phyloP scores from a whole-genome alignment of 163 green algal species.

The Volvox carteri region DNA sequence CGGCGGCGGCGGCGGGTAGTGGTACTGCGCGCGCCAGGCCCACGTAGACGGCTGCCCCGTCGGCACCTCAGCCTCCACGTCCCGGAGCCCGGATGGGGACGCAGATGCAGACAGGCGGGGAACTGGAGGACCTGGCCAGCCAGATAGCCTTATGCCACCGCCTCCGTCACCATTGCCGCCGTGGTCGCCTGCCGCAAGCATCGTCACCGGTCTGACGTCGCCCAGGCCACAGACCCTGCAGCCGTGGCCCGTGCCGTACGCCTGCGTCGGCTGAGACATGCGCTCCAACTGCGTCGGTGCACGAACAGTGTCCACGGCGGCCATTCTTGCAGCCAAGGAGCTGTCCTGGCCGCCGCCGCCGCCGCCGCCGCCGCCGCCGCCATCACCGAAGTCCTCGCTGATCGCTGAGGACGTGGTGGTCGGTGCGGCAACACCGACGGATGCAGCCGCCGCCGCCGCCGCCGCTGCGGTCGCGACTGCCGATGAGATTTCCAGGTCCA shows the following conservation, averaged over 20 bases:
- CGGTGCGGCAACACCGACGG: not conserved
- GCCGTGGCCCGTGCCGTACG: too few relatives aligned
- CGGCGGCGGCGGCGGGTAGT: not conserved
- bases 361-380: not conserved
- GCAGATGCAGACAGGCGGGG: not conserved
- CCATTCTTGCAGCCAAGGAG: not conserved
- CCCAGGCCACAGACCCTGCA: too few relatives aligned
- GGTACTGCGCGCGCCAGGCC: not conserved
- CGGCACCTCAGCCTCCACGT: not conserved
- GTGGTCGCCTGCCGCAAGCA: too few relatives aligned
- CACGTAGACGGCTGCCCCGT: not conserved
- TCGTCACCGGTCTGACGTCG: too few relatives aligned
- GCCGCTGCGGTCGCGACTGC: not conserved
- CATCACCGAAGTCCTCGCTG: not conserved
- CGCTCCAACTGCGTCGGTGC: too few relatives aligned
- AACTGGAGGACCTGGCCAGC: not conserved
- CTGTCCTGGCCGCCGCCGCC: not conserved
- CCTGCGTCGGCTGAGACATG: too few relatives aligned
- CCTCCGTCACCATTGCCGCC: too few relatives aligned
- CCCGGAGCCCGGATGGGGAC: not conserved
- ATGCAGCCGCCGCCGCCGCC: not conserved
- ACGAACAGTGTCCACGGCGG: not conserved
- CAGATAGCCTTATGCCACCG: too few relatives aligned
- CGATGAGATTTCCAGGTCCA: slow-evolving; percentile 1
- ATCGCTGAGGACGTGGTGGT: too few relatives aligned